A percentile compares a stretch with the other conserved stretches of the same genome.
phyloP scores from a whole-genome alignment of 176 grass and related monocot species.

The Phragmites australis region DNA sequence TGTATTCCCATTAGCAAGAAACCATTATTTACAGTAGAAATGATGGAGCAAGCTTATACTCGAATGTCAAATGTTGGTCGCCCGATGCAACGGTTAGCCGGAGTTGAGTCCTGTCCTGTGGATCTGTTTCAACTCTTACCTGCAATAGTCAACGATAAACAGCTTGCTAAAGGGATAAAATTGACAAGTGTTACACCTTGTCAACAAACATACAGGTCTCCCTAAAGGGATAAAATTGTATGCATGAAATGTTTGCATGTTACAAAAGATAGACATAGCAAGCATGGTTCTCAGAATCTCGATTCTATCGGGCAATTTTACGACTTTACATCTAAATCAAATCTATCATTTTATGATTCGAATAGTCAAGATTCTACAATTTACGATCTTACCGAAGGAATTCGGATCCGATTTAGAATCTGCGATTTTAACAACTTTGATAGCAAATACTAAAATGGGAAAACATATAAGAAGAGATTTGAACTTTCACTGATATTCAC shows the following conservation, averaged over 20 bases:
- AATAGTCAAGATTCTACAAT: too few relatives aligned
- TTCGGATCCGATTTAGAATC: too few relatives aligned
- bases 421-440: too few relatives aligned
- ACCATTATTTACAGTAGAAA: constrained; percentile 12
- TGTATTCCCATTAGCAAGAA: not conserved
- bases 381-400: too few relatives aligned
- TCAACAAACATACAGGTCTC: not conserved
- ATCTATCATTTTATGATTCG: too few relatives aligned
- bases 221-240: not conserved
- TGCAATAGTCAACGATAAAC: constrained; percentile 26
- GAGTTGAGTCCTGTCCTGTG: constrained; percentile 93
- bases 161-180: too few relatives aligned
- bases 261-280: not conserved
- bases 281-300: too few relatives aligned
- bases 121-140: constrained; percentile 95
- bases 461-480: not conserved
- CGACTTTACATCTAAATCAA: too few relatives aligned
- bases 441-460: not conserved
- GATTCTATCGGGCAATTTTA: too few relatives aligned
- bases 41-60: constrained; percentile 52
- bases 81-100: constrained; percentile 88
- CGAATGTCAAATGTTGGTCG: constrained; percentile 89
- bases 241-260: not conserved
- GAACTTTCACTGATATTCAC: not conserved
- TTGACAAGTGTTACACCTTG: not conserved